phyloP scores from a whole-genome alignment of 768 basidiomycete genomes.

The Auricularia heimuer region DNA sequence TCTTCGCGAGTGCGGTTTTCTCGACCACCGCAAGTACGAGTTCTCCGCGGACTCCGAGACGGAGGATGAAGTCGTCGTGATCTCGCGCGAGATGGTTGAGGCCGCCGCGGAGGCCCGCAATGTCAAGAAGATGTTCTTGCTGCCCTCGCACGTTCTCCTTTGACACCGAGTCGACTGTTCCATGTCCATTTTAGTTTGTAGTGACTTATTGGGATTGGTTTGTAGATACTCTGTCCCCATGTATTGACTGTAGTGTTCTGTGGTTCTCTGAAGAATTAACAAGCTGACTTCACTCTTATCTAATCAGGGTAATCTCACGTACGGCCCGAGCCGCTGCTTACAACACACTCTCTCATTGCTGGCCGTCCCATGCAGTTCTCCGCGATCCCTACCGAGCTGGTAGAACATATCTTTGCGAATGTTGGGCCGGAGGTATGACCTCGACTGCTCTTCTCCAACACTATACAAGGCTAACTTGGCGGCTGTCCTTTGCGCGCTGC shows the following conservation, averaged over 20 bases:
- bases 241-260: neutral
- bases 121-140: slow-evolving; percentile 42
- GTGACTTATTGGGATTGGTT: neutral
- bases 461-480: neutral
- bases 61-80: slow-evolving; percentile 42
- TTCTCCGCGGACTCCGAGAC: slow-evolving; percentile 21
- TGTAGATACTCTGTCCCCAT: neutral
- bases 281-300: neutral
- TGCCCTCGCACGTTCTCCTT: slow-evolving; percentile 22
- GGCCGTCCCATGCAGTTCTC: neutral
- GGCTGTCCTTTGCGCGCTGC: neutral
- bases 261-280: neutral
- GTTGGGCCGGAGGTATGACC: neutral
- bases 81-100: slow-evolving; percentile 61
- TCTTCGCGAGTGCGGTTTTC: slow-evolving; percentile 75
- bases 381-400: neutral
- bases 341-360: neutral
- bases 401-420: neutral
- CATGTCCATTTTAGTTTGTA: neutral
- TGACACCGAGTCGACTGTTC: slow-evolving; percentile 9
- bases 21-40: slow-evolving; percentile 34
- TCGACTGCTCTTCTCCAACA: neutral
- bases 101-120: slow-evolving; percentile 53
- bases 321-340: neutral
- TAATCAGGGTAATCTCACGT: neutral